Percentiles rank a stretch among this genome's conserved stretches.
Conservation (phyloP, 129 eudicot species). For the Escallonia herrerae region DNA sequence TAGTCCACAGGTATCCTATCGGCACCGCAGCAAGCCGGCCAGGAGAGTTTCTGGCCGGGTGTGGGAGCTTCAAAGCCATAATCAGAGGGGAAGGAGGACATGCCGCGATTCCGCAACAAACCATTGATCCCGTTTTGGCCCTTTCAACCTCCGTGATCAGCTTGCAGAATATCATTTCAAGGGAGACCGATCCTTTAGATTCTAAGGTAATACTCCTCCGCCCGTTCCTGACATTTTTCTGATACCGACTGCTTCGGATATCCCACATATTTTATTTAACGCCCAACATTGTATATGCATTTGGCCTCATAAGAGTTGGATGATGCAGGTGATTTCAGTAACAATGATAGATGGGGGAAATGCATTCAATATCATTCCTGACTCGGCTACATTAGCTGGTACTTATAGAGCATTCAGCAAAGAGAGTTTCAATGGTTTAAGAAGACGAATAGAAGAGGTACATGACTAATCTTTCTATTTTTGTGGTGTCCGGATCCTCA, state of each 20-base stretch:
- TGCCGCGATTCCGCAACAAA: conserved; percentile 40
- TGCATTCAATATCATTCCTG: conserved; percentile 41
- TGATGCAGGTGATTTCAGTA: conserved; percentile 60
- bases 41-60: conserved; percentile 63
- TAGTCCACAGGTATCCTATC: conserved; percentile 26
- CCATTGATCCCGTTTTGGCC: conserved; percentile 58
- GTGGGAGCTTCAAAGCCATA: conserved; percentile 60
- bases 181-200: conserved; percentile 65
- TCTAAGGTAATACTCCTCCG: conserved; percentile 26
- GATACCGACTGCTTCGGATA: background rate
- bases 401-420: conserved; percentile 62
- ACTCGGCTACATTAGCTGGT: conserved; percentile 44
- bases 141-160: conserved; percentile 56
- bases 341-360: conserved; percentile 50
- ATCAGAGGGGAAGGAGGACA: conserved; percentile 42
- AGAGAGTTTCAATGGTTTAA: conserved; percentile 43
- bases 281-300: background rate
- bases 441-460: conserved; percentile 63
- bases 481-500: no score
- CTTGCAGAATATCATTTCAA: conserved; percentile 56
- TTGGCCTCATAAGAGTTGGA: conserved; percentile 1
- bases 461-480: no score
- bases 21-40: conserved; percentile 52
- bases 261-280: background rate
- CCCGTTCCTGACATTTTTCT: no score